These are phyloP conservation scores for Pugionium cornutum DNA, from an alignment of 345 rosid genomes.

Conservation along the genomic window DNA sequence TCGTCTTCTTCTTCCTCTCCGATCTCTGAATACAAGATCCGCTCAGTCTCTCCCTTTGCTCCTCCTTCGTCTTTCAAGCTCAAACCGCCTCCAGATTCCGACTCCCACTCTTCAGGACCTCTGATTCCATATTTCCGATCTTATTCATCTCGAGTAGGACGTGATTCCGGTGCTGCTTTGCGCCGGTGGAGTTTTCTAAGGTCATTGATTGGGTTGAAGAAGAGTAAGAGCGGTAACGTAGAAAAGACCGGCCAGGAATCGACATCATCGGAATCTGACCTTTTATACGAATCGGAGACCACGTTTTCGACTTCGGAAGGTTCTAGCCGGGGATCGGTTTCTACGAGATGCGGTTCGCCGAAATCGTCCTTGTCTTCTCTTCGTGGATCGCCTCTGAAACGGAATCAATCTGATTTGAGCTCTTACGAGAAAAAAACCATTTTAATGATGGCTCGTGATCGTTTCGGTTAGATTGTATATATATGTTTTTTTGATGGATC, in stretches of 20 bases:
- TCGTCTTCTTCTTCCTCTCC: background rate
- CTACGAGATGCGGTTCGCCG: constrained; percentile 29
- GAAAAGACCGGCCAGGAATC: constrained; percentile 22
- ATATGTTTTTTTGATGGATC: background rate
- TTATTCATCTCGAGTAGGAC: constrained; percentile 14
- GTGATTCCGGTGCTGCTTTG: background rate
- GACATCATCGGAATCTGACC: constrained; percentile 18
- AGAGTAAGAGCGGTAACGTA: constrained; percentile 22
- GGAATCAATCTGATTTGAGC: constrained; percentile 30
- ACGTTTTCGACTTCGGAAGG: constrained; percentile 25
- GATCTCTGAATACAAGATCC: background rate
- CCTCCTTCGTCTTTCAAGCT: constrained; percentile 28
- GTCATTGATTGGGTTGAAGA: constrained; percentile 30
- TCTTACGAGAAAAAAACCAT: constrained; percentile 27
- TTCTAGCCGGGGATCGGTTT: constrained; percentile 28
- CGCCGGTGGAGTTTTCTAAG: constrained; percentile 24
- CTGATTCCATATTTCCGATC: constrained; percentile 24
- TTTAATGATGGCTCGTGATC: constrained; percentile 17
- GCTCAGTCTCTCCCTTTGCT: constrained; percentile 32
- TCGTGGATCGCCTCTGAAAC: constrained; percentile 19
- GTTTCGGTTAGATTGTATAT: constrained; percentile 11
- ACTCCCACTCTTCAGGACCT: constrained; percentile 9
- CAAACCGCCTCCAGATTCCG: constrained; percentile 7
- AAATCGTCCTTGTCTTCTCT: constrained; percentile 21
- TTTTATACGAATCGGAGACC: constrained; percentile 25